Conservation (phyloP, 208 protist genomes). For the Angomonas deanei region DNA sequence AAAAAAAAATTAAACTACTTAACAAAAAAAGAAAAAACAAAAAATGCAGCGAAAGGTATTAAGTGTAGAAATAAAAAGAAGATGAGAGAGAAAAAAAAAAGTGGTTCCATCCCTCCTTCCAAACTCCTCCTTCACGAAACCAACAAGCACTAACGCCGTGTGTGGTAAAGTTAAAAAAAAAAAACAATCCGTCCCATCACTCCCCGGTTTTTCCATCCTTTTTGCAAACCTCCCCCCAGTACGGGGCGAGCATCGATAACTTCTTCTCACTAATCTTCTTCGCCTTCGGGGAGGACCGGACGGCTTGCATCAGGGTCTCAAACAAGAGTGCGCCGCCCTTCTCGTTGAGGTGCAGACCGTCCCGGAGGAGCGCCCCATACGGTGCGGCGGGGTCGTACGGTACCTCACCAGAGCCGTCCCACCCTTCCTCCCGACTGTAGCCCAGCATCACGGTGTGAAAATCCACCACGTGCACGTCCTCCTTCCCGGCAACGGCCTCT, state of each 20-base stretch:
- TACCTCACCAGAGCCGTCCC: constrained; percentile 6
- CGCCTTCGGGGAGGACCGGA: constrained; percentile 14
- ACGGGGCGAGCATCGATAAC: neutral
- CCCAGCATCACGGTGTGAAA: constrained; percentile 19
- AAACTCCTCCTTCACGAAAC: too few species aligned
- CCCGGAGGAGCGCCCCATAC: constrained; percentile 19
- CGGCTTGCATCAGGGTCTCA: constrained; percentile 24
- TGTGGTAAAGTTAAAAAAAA: too few species aligned
- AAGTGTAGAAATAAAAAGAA: neutral
- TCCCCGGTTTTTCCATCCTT: neutral
- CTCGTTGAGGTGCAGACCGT: constrained; percentile 41
- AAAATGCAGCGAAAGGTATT: too few species aligned
- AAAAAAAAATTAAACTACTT: neutral
- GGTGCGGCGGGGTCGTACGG: constrained; percentile 5
- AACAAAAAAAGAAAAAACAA: neutral
- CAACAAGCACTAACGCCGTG: neutral
- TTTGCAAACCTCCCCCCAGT: neutral
- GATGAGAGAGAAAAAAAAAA: neutral
- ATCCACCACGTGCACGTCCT: constrained; percentile 27
- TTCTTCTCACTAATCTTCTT: neutral
- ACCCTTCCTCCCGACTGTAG: constrained; percentile 11
- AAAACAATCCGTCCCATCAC: neutral
- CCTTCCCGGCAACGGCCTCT: constrained; percentile 11
- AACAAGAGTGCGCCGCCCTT: constrained; percentile 22
- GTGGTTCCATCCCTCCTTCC: neutral